Percentiles rank a stretch among this genome's conserved stretches.
Evolutionary conservation across 2,329 filamentous ascomycete genomes (phyloP).

Genomic region (Aureobasidium sp.): DNA sequence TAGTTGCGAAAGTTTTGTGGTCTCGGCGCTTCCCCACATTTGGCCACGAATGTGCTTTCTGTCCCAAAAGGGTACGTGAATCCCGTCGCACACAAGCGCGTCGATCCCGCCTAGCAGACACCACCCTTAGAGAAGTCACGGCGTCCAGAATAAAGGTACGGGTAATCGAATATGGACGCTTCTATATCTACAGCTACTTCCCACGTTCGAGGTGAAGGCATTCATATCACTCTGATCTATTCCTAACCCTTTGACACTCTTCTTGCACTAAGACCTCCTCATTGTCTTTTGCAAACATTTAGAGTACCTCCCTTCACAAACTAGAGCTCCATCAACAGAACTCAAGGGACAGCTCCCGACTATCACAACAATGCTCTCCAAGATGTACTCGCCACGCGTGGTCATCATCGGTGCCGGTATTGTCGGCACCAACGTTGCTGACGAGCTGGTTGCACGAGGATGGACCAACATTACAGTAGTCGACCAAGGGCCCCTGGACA

Average conservation of each 20-base stretch:
- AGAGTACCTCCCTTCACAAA: neutral
- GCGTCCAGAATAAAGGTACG: conserved; percentile 4
- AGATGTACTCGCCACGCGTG: conserved; percentile 35
- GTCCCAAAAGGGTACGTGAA: too few species aligned
- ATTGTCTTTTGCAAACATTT: neutral
- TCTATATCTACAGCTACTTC: conserved; percentile 10
- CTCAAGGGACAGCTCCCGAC: neutral
- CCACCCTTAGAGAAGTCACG: conserved; percentile 5
- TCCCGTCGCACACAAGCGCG: neutral
- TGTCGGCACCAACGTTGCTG: conserved; percentile 55
- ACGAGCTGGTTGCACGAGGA: conserved; percentile 54
- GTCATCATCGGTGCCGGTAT: conserved; percentile 58
- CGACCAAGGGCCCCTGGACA: conserved; percentile 53
- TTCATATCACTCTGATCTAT: neutral
- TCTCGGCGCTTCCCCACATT: conserved; percentile 4
- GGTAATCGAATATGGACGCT: neutral
- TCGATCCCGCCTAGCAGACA: conserved; percentile 3
- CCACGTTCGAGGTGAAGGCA: neutral
- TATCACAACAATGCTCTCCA: conserved; percentile 10
- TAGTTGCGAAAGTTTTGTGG: conserved; percentile 1
- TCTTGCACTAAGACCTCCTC: neutral
- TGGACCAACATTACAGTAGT: conserved; percentile 57
- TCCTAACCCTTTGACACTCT: neutral
- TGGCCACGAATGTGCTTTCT: too few species aligned
- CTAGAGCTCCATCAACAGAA: neutral